These are phyloP conservation scores for Hypocrella siamensis DNA, from an alignment of 2,329 filamentous ascomycete genomes.

Conservation along the genomic window DNA sequence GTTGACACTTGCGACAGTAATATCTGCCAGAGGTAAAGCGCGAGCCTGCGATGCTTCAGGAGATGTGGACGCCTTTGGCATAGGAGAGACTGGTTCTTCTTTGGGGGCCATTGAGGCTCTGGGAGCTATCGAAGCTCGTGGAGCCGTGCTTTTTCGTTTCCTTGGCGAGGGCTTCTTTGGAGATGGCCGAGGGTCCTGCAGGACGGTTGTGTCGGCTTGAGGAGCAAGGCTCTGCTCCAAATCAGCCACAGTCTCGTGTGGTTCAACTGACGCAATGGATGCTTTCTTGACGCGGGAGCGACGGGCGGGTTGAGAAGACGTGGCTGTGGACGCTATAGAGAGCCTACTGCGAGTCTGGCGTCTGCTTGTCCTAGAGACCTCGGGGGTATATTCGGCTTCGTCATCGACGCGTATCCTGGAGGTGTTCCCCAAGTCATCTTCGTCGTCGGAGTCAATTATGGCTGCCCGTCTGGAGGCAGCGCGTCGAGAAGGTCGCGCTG, in stretches of 20 bases:
- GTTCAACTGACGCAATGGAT: slow-evolving; percentile 8
- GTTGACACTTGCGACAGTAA: slow-evolving; percentile 53
- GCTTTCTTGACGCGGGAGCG: slow-evolving; percentile 25
- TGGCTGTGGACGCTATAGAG: slow-evolving; percentile 27
- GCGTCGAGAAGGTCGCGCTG: slow-evolving; percentile 23
- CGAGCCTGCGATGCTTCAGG: slow-evolving; percentile 36
- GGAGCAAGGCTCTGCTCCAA: slow-evolving; percentile 16
- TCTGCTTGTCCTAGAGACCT: slow-evolving; percentile 40
- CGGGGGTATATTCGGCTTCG: slow-evolving; percentile 70
- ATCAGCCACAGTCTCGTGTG: slow-evolving; percentile 4
- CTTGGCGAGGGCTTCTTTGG: slow-evolving; percentile 34
- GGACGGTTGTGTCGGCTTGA: slow-evolving; percentile 18
- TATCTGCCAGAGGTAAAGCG: slow-evolving; percentile 52
- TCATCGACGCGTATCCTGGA: slow-evolving; percentile 36
- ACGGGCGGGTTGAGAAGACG: slow-evolving; percentile 25
- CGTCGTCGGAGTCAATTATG: slow-evolving; percentile 69
- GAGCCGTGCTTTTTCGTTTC: slow-evolving; percentile 49
- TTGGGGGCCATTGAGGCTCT: slow-evolving; percentile 22
- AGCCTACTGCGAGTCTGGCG: slow-evolving; percentile 28
- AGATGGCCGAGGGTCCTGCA: slow-evolving; percentile 15
- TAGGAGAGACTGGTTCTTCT: slow-evolving; percentile 22
- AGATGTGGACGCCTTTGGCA: slow-evolving; percentile 38
- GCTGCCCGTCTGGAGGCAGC: slow-evolving; percentile 50
- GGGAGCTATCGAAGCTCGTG: slow-evolving; percentile 11
- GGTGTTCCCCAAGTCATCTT: slow-evolving; percentile 44